Percentiles rank a stretch among this genome's conserved stretches.
Evolutionary conservation across 768 basidiomycete species (phyloP).

Genomic region (Imleria badia): DNA sequence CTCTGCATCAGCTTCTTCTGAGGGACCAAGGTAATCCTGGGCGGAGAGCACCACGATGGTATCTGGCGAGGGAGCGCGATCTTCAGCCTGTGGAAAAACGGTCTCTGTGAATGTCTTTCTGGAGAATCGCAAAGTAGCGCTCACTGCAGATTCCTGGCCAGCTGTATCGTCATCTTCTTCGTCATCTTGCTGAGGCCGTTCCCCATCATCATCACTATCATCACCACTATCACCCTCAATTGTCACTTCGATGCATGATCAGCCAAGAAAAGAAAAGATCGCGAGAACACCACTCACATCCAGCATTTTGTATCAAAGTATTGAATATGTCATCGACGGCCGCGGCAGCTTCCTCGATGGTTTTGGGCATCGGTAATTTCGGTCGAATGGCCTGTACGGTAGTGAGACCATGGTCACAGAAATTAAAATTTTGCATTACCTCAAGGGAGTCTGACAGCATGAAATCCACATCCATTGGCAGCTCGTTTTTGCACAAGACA

Average conservation of each 20-base stretch:
- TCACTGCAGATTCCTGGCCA: conserved; percentile 54
- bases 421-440: conserved; percentile 39
- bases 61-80: conserved; percentile 83
- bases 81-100: conserved; percentile 42
- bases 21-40: conserved; percentile 76
- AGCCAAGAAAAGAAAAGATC: conserved; percentile 8
- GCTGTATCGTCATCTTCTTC: conserved; percentile 62
- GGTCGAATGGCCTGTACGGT: conserved; percentile 76
- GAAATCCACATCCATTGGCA: conserved; percentile 99
- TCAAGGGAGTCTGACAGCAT: conserved; percentile 95
- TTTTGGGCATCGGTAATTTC: conserved; percentile 67
- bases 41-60: conserved; percentile 67
- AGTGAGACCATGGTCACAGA: not conserved
- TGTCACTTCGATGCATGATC: conserved; percentile 28
- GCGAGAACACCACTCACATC: conserved; percentile 41
- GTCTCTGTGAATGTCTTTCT: not conserved
- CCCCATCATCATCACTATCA: conserved; percentile 50
- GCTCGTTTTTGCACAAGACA: conserved; percentile 78
- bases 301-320: conserved; percentile 57
- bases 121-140: conserved; percentile 17
- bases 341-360: conserved; percentile 78
- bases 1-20: conserved; percentile 88
- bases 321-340: conserved; percentile 92
- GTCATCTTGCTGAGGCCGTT: conserved; percentile 48
- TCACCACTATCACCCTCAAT: conserved; percentile 44